phyloP scores from a whole-genome alignment of 441 rosid species.

The Rhodomyrtus psidioides region DNA sequence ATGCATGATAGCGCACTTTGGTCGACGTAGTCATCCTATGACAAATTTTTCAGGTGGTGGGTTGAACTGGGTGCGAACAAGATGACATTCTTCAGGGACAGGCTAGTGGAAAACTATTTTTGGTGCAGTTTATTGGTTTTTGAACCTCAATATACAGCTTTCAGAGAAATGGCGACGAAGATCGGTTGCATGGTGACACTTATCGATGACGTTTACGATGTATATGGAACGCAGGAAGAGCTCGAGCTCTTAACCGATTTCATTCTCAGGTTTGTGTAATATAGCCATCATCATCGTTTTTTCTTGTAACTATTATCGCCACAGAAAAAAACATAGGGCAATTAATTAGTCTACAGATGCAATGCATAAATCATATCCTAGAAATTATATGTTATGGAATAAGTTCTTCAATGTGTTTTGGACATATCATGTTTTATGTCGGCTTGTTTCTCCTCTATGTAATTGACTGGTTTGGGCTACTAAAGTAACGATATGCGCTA shows the following conservation, averaged over 20 bases:
- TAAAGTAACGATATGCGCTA: not conserved
- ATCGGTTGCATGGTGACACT: not conserved
- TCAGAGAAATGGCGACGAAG: not conserved
- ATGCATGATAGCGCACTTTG: not conserved
- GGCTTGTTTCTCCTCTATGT: not conserved
- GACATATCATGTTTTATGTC: not conserved
- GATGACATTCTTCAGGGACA: not conserved
- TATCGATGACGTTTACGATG: not conserved
- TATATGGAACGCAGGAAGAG: not conserved
- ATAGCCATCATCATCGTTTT: not conserved
- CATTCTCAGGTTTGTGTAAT: not conserved
- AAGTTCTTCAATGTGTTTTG: not conserved
- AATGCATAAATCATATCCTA: not conserved
- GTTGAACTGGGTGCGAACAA: not conserved
- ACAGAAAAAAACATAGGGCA: not conserved
- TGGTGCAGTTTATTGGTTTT: not conserved
- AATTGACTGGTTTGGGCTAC: not conserved
- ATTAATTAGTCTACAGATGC: not conserved
- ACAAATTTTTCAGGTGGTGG: not conserved
- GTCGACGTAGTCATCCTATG: not conserved
- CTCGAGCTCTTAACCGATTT: not conserved
- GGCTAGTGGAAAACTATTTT: conserved; percentile 1
- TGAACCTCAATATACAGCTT: not conserved
- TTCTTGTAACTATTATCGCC: not conserved
- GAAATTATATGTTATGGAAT: no score